Conservation (phyloP, 306 rosid species). For the Prunus padus region DNA sequence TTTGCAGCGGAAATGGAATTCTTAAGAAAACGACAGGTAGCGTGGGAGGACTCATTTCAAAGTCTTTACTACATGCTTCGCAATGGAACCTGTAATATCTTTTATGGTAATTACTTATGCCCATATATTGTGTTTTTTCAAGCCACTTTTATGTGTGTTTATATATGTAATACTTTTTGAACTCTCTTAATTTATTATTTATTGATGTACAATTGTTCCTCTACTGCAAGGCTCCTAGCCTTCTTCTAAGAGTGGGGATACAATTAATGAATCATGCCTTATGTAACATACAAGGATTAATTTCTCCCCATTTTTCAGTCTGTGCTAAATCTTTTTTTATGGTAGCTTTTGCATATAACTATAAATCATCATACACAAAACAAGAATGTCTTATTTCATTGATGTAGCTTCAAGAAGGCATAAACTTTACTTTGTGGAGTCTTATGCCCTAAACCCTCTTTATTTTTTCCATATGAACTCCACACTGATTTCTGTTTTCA, state of each 20-base stretch:
- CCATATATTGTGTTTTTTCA: not conserved
- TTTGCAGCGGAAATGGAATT: conserved; percentile 71
- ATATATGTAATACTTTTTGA: conserved; percentile 4
- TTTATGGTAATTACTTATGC: conserved; percentile 65
- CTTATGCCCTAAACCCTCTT: not conserved
- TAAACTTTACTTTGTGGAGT: conserved; percentile 7
- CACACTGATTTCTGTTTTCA: conserved; percentile 7
- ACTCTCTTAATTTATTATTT: not conserved
- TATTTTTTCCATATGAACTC: not conserved
- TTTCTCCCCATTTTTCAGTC: not conserved
- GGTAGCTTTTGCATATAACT: conserved; percentile 10
- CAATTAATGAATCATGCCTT: not conserved
- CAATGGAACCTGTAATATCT: conserved; percentile 66
- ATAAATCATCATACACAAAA: not conserved
- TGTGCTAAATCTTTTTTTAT: not conserved
- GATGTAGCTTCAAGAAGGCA: conserved; percentile 16
- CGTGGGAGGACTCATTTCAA: conserved; percentile 91
- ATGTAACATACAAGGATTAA: not conserved
- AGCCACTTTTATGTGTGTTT: conserved; percentile 3
- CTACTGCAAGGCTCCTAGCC: not conserved
- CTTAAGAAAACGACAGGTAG: conserved; percentile 59
- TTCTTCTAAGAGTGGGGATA: not conserved
- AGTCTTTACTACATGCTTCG: conserved; percentile 89
- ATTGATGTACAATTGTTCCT: not conserved
- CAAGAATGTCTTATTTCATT: conserved; percentile 6